Conservation (phyloP, 352 stramenopile species). For the Pythium myriotylum region DNA sequence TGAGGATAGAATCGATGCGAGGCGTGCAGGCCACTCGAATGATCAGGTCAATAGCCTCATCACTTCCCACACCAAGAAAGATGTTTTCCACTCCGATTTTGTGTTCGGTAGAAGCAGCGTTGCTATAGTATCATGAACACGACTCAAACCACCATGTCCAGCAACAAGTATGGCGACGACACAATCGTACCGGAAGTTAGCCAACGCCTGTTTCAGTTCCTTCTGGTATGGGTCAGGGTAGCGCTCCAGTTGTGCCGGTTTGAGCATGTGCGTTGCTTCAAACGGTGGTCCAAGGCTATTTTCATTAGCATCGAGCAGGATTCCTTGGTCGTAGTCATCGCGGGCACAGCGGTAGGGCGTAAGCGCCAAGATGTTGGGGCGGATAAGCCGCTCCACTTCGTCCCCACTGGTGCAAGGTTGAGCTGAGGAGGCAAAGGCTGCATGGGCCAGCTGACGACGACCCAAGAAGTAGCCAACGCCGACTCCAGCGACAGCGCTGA, state of each 20-base stretch:
- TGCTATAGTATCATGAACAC: no score
- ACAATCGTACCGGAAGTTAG: conserved; percentile 61
- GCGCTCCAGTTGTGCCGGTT: conserved; percentile 87
- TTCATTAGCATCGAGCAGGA: conserved; percentile 98
- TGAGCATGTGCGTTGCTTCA: conserved; percentile 67
- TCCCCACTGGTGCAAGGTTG: no score
- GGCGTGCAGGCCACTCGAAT: conserved; percentile 97
- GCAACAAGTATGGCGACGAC: no score
- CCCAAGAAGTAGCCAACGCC: conserved; percentile 71
- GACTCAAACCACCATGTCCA: no score
- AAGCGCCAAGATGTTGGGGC: conserved; percentile 96
- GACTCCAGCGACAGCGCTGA: conserved; percentile 64
- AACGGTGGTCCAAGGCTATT: conserved; percentile 95
- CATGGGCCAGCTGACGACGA: conserved; percentile 39
- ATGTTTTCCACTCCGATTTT: conserved; percentile 91
- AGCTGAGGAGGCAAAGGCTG: neutral
- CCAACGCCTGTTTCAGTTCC: conserved; percentile 92
- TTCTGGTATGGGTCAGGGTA: conserved; percentile 96
- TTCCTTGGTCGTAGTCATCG: conserved; percentile 94
- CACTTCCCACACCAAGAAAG: conserved; percentile 97
- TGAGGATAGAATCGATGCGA: conserved; percentile 93
- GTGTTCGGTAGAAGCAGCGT: conserved; percentile 42
- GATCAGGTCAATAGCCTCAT: conserved; percentile 98
- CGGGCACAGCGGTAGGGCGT: conserved; percentile 97
- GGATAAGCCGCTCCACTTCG: conserved; percentile 88